phyloP scores from a whole-genome alignment of 257 asterid genomes.

The Nicotiana tomentosiformis region DNA sequence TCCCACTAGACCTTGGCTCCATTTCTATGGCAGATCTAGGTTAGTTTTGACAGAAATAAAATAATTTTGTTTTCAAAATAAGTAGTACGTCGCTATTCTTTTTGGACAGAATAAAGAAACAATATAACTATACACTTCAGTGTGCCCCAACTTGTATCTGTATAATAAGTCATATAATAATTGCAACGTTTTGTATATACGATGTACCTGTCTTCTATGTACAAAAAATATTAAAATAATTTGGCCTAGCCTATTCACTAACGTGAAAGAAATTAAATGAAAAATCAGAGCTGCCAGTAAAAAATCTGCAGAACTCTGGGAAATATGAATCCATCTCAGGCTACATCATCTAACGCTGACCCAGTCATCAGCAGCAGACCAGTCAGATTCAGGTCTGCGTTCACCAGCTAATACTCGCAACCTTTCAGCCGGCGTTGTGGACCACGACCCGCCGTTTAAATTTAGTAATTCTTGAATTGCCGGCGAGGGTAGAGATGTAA shows the following conservation, averaged over 20 bases:
- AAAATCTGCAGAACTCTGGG: slow-evolving; percentile 15
- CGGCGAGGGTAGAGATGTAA: slow-evolving; percentile 37
- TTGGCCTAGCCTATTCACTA: slow-evolving; percentile 5
- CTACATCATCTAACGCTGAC: slow-evolving; percentile 50
- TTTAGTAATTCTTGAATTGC: slow-evolving; percentile 7
- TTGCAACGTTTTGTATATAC: not conserved
- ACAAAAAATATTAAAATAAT: not conserved
- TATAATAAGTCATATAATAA: not conserved
- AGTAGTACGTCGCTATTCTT: not conserved
- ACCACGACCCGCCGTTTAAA: slow-evolving; percentile 19
- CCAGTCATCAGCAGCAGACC: slow-evolving; percentile 65
- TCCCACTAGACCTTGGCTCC: too few species aligned
- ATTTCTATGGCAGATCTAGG: too few species aligned
- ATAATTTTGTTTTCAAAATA: not conserved
- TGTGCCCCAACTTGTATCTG: not conserved
- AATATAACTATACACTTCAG: not conserved
- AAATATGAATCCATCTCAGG: not conserved
- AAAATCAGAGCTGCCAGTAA: slow-evolving; percentile 1
- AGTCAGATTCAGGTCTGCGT: slow-evolving; percentile 22
- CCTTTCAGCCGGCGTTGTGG: slow-evolving; percentile 36
- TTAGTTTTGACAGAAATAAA: too few species aligned
- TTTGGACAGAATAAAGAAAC: not conserved
- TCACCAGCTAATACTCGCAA: slow-evolving; percentile 25
- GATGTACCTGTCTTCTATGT: not conserved
- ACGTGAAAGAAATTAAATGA: not conserved